phyloP scores from a whole-genome alignment of 768 basidiomycete species.

The Bullera alba region DNA sequence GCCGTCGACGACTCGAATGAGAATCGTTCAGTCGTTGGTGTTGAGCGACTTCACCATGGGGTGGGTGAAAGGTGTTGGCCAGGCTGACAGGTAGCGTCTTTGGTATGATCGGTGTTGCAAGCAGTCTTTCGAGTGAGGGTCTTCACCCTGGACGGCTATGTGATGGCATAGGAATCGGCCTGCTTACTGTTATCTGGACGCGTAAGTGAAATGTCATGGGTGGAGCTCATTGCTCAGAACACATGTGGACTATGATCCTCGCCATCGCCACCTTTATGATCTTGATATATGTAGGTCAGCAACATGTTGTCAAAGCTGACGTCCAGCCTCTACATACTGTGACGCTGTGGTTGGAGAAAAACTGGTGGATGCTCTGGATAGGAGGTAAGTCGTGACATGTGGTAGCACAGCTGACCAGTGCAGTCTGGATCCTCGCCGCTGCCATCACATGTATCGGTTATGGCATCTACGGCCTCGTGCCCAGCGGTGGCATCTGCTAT shows the following conservation, averaged over 20 bases:
- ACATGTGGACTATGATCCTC: conserved; percentile 44
- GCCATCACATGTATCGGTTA: conserved; percentile 31
- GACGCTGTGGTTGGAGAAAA: conserved; percentile 37
- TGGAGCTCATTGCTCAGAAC: conserved; percentile 26
- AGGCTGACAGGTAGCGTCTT: conserved; percentile 16
- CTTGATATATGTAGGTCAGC: conserved; percentile 42
- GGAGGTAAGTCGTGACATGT: conserved; percentile 13
- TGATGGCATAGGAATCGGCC: conserved; percentile 35
- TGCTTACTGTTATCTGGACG: conserved; percentile 36
- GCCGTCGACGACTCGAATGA: conserved; percentile 36
- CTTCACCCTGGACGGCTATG: conserved; percentile 27
- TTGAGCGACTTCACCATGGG: conserved; percentile 38
- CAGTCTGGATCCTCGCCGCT: conserved; percentile 35
- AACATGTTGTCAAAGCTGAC: not conserved
- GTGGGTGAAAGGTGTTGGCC: conserved; percentile 13
- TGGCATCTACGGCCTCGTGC: conserved; percentile 33
- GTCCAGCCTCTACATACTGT: conserved; percentile 36
- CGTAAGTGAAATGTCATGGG: conserved; percentile 10
- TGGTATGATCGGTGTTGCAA: conserved; percentile 28
- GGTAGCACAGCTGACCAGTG: not conserved
- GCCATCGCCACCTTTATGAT: conserved; percentile 46
- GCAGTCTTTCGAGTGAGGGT: conserved; percentile 15
- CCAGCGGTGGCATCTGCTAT: conserved; percentile 41
- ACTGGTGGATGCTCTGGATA: conserved; percentile 38
- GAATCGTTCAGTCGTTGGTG: conserved; percentile 43